These are phyloP conservation scores for Chaetoscypha palmicola DNA, from an alignment of 2,329 filamentous ascomycete species.

Conservation along the genomic window DNA sequence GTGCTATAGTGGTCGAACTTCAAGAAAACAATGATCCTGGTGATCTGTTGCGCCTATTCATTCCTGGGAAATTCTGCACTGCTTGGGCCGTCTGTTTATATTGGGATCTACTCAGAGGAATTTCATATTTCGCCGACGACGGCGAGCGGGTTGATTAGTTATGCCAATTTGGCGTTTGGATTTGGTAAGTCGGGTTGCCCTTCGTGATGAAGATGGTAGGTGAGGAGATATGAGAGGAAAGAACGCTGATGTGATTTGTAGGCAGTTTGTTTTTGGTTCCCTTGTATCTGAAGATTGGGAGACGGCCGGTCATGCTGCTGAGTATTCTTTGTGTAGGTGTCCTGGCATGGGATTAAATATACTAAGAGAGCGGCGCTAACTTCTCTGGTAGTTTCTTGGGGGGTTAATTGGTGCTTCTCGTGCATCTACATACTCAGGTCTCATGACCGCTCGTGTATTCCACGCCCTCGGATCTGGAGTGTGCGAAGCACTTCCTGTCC, in stretches of 20 bases:
- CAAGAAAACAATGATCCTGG: conserved; percentile 51
- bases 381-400: conserved; percentile 14
- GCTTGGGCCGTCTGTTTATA: conserved; percentile 51
- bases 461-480: conserved; percentile 24
- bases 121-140: conserved; percentile 44
- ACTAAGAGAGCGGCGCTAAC: no score
- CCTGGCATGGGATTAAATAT: no score
- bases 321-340: conserved; percentile 7
- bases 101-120: conserved; percentile 44
- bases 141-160: conserved; percentile 51
- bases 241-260: conserved; percentile 13
- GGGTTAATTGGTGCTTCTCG: conserved; percentile 20
- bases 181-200: conserved; percentile 40
- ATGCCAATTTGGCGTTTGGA: conserved; percentile 53
- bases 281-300: conserved; percentile 39
- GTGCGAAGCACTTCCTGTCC: conserved; percentile 31
- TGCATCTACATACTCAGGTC: conserved; percentile 16
- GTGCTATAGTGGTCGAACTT: conserved; percentile 42
- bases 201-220: neutral
- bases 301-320: conserved; percentile 23
- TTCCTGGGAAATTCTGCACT: conserved; percentile 52
- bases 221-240: neutral
- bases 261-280: conserved; percentile 49
- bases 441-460: conserved; percentile 25
- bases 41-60: conserved; percentile 48